Percentiles rank a stretch among this genome's conserved stretches.
Conservation (phyloP, 768 basidiomycete species). For the Exidia glandulosa region DNA sequence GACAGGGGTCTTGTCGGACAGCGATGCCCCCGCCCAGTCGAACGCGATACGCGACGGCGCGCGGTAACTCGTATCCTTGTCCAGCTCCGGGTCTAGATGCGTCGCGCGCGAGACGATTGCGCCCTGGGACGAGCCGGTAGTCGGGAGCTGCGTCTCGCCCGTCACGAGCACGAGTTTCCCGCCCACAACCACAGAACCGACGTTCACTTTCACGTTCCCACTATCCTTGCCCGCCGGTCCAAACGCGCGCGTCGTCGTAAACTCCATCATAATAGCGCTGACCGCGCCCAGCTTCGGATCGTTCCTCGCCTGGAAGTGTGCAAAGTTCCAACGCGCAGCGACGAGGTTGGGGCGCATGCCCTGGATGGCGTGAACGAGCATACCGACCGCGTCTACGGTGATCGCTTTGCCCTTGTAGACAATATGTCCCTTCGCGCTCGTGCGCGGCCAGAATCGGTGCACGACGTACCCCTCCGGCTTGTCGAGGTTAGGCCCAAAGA, state of each 20-base stretch:
- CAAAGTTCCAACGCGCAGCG: conserved; percentile 93
- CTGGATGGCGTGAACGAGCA: conserved; percentile 96
- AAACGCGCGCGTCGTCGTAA: conserved; percentile 69
- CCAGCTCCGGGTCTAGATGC: conserved; percentile 50
- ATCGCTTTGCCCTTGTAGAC: conserved; percentile 53
- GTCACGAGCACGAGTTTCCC: conserved; percentile 69
- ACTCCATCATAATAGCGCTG: conserved; percentile 91
- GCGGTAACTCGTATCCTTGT: conserved; percentile 74
- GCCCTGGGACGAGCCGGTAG: conserved; percentile 24
- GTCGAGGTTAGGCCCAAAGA: conserved; percentile 61
- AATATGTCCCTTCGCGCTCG: conserved; percentile 51
- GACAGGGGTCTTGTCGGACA: conserved; percentile 45
- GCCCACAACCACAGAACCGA: conserved; percentile 78
- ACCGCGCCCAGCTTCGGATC: conserved; percentile 56
- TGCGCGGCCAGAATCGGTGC: conserved; percentile 84
- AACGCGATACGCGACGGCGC: conserved; percentile 59
- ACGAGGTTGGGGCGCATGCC: conserved; percentile 95
- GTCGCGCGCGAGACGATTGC: conserved; percentile 49
- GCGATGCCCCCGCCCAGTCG: conserved; percentile 67
- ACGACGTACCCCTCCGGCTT: conserved; percentile 78
- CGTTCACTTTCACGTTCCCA: conserved; percentile 72
- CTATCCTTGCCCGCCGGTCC: conserved; percentile 76
- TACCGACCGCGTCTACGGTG: conserved; percentile 51
- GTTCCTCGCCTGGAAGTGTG: conserved; percentile 72
- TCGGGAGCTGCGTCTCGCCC: conserved; percentile 65